Conservation (phyloP, 441 rosid species). For the Erysimum cheiri region DNA sequence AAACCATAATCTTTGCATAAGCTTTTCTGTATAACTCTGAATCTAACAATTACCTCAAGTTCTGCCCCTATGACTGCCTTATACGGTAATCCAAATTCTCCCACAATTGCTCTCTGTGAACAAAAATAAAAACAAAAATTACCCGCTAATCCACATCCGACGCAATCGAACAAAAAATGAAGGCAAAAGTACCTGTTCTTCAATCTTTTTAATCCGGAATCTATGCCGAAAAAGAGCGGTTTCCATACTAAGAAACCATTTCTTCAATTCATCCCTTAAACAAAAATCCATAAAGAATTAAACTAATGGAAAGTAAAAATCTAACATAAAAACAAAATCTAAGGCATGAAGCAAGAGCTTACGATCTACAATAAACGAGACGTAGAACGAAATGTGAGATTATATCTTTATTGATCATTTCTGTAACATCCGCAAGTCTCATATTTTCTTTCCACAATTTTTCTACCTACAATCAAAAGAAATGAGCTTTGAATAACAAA, state of each 20-base stretch:
- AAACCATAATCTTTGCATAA: not conserved
- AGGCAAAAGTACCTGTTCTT: slow-evolving; percentile 61
- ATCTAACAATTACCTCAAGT: slow-evolving; percentile 63
- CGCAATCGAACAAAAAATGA: not conserved
- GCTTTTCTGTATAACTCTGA: not conserved
- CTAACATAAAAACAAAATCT: not conserved
- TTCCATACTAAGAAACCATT: slow-evolving; percentile 95
- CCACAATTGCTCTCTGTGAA: slow-evolving; percentile 62
- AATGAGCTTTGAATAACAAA: not conserved
- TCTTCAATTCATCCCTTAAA: slow-evolving; percentile 85
- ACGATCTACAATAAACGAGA: slow-evolving; percentile 95
- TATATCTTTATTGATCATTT: slow-evolving; percentile 67
- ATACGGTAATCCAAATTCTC: slow-evolving; percentile 76
- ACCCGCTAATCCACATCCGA: not conserved
- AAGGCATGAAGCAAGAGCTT: slow-evolving; percentile 27
- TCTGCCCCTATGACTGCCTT: slow-evolving; percentile 72
- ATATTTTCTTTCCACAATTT: slow-evolving; percentile 72
- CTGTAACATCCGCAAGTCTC: slow-evolving; percentile 59
- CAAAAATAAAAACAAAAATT: slow-evolving; percentile 16
- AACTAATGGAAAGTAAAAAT: not conserved
- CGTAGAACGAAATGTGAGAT: slow-evolving; percentile 89
- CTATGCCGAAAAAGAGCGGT: slow-evolving; percentile 77
- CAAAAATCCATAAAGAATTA: slow-evolving; percentile 1
- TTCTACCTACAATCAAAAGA: slow-evolving; percentile 43
- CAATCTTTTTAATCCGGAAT: slow-evolving; percentile 47